Evolutionary conservation across 306 rosid genomes (phyloP).

Genomic region (Glycyrrhiza uralensis): DNA sequence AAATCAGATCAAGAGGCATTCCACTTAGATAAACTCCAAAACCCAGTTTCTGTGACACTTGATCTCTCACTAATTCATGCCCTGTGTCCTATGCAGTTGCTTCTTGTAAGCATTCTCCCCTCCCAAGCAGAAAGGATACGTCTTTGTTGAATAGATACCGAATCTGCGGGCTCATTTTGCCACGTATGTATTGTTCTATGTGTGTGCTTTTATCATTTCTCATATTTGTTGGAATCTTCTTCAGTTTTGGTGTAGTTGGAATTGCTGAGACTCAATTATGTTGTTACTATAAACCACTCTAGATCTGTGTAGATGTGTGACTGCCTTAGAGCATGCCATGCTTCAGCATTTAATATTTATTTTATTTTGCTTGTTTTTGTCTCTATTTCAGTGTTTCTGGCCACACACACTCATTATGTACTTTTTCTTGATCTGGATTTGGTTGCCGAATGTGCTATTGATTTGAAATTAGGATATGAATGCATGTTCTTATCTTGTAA

Average conservation of each 20-base stretch:
- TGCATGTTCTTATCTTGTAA: neutral
- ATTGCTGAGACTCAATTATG: neutral
- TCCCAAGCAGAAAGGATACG: neutral
- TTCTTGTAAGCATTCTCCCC: neutral
- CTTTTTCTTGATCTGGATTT: conserved; percentile 13
- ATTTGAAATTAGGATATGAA: conserved; percentile 3
- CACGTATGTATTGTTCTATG: conserved; percentile 32
- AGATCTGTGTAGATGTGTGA: conserved; percentile 41
- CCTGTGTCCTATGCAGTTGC: neutral
- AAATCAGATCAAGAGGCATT: conserved; percentile 35
- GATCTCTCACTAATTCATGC: neutral
- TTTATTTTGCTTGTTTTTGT: neutral
- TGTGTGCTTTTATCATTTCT: neutral
- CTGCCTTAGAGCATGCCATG: neutral
- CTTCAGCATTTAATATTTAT: conserved; percentile 6
- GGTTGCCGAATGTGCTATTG: neutral
- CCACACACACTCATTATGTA: neutral
- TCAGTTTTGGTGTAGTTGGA: neutral
- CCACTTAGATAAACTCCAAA: conserved; percentile 11
- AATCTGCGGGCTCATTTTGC: conserved; percentile 18
- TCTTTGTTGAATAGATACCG: neutral
- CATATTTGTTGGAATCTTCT: neutral
- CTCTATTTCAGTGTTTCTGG: too few relatives aligned
- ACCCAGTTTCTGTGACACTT: neutral
- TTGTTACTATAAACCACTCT: neutral